Base-by-base conservation (phyloP, 169 alveolate species). In the Plasmodium chabaudi region DNA sequence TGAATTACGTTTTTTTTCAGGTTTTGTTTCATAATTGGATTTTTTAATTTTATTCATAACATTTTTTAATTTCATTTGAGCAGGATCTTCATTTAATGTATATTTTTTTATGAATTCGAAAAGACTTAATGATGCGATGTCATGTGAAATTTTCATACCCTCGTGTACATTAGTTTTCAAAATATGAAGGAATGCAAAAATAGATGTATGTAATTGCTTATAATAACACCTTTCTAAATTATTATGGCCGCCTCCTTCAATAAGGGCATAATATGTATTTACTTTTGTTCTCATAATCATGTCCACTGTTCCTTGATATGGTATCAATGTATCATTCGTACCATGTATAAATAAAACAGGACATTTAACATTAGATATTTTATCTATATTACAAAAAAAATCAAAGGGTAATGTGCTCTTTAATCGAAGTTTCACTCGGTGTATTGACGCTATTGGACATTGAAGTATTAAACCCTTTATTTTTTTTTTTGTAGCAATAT, bases 291-390 rank as follows among this genome's bases (percentile, higher is more conserved):
- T 84, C 12, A 21, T 65, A 23, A 91, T 75, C 94, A 94, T 92
- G 72, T 88, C 91, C 17, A 65, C 77, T 9, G 96, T 92, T 55
- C 92, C 84, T 9, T 60, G 55, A 47, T 93, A 82, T 12, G 99
- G 97, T 1, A 97, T 95, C 46, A 97, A 88, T 72, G 96, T 98
- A 92, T 97, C 99, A 63, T 95, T 93, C 44, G 95, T 96, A 23
- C 98, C 98, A 87, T 97, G 99, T 25, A 97, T 94, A 55, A 96
- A 92, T 51, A 96, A 92, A 68, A 97, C 91, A 1, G 98, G 98
- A 17, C 94, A 90, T 13, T 75, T 74, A 23, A 95, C 75, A 39
- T 77, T 69, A 63, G 88, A 82, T 19, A 94, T 95, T 72, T 95
- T 95, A 88, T 97, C 98, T 42, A 96, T 94, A 82, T 97, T 97